These are phyloP conservation scores for Rhodamnia argentea DNA, from an alignment of 345 rosid species.

Conservation along the genomic window DNA sequence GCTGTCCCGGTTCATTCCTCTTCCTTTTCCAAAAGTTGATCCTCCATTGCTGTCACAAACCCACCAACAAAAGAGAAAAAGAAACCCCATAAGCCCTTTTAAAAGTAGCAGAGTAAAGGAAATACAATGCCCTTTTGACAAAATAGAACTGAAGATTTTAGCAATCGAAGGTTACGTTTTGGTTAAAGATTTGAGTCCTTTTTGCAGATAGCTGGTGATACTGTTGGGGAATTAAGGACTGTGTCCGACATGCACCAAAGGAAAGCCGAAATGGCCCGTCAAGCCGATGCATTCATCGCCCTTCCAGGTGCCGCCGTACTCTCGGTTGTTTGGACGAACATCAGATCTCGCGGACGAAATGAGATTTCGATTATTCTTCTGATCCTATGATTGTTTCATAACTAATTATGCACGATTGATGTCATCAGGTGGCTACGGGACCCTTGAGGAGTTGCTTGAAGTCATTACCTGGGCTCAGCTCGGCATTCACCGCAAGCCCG, in stretches of 20 bases:
- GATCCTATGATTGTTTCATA: not conserved
- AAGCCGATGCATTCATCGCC: slow-evolving; percentile 92
- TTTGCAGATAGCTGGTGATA: slow-evolving; percentile 64
- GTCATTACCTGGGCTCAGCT: slow-evolving; percentile 99
- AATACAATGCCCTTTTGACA: not conserved
- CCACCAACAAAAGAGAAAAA: not conserved
- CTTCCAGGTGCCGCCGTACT: slow-evolving; percentile 50
- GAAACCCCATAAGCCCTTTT: not conserved
- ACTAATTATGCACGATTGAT: not conserved
- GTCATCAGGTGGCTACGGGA: slow-evolving; percentile 82
- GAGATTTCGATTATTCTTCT: not conserved
- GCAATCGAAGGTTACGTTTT: not conserved
- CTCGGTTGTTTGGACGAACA: not conserved
- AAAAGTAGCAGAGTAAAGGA: not conserved
- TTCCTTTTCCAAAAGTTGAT: not conserved
- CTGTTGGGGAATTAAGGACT: slow-evolving; percentile 85
- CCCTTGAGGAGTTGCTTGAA: slow-evolving; percentile 90
- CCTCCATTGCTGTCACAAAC: not conserved
- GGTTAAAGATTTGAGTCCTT: not conserved
- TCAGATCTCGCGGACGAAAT: not conserved
- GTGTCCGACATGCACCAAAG: slow-evolving; percentile 94
- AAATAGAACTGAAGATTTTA: not conserved
- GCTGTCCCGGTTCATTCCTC: not conserved
- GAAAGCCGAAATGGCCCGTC: slow-evolving; percentile 94
- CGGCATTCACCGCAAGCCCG: slow-evolving; percentile 90